Conservation (phyloP, 345 rosid genomes). For the Corymbia maculata region DNA sequence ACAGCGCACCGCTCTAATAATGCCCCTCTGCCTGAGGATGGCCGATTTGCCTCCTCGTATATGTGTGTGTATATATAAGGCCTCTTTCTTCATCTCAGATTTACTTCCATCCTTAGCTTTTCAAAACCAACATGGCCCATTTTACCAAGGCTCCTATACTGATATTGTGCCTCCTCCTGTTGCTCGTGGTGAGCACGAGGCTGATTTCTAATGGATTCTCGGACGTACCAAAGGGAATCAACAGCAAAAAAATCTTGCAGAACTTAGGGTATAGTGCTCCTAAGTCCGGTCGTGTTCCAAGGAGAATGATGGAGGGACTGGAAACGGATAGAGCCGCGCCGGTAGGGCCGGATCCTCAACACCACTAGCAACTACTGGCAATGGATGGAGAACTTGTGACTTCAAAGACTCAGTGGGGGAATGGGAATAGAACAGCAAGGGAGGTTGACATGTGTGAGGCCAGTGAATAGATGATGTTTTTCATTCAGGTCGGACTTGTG, state of each 20-base stretch:
- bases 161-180: not conserved
- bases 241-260: not conserved
- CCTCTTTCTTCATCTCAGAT: not conserved
- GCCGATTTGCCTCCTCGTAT: not conserved
- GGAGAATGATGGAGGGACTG: conserved; percentile 10
- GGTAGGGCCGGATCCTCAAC: conserved; percentile 38
- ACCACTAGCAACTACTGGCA: conserved; percentile 5
- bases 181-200: conserved; percentile 4
- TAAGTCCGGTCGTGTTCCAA: not conserved
- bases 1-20: not conserved
- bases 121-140: conserved; percentile 3
- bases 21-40: not conserved
- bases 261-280: conserved; percentile 10
- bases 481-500: not conserved
- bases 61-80: not conserved
- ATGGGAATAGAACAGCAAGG: not conserved
- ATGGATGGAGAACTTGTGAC: not conserved
- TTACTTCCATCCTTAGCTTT: not conserved
- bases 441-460: not conserved
- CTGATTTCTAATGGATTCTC: not conserved
- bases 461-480: not conserved
- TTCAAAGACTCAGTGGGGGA: not conserved
- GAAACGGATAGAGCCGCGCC: conserved; percentile 15
- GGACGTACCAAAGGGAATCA: not conserved
- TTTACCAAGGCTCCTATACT: conserved; percentile 4